Evolutionary conservation across 2,329 filamentous ascomycete species (phyloP).

Genomic region (Exophiala sp.): DNA sequence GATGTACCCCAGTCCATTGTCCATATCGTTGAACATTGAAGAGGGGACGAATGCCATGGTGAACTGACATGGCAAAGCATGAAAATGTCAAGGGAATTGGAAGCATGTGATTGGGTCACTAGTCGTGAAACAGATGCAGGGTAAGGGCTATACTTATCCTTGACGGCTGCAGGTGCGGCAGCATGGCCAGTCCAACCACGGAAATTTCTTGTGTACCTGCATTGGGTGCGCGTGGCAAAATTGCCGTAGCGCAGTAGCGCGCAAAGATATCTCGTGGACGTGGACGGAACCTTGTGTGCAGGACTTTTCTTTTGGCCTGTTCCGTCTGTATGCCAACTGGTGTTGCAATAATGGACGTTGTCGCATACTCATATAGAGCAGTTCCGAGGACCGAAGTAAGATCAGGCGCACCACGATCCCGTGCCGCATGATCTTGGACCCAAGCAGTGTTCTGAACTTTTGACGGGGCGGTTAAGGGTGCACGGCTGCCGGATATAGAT

Average conservation of each 20-base stretch:
- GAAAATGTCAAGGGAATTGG: no score
- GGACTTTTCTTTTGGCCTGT: not conserved
- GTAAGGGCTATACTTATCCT: slow-evolving; percentile 18
- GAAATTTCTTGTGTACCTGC: slow-evolving; percentile 25
- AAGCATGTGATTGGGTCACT: slow-evolving; percentile 8
- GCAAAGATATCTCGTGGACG: slow-evolving; percentile 8
- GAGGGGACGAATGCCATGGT: no score
- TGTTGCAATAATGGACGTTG: not conserved
- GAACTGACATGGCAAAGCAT: no score
- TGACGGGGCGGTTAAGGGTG: not conserved
- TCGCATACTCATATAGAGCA: not conserved
- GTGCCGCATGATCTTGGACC: not conserved
- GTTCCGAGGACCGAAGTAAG: not conserved
- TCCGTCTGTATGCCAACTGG: not conserved
- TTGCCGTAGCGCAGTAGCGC: no score
- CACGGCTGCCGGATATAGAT: not conserved
- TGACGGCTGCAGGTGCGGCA: slow-evolving; percentile 1
- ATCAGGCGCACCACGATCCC: not conserved
- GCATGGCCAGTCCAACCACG: slow-evolving; percentile 13
- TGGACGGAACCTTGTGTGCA: not conserved
- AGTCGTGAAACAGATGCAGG: slow-evolving; percentile 4
- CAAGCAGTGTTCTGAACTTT: not conserved
- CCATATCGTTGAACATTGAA: no score
- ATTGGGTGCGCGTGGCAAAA: slow-evolving; percentile 14
- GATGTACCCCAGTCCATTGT: no score